These are phyloP conservation scores for Heterobasidion irregulare DNA, from an alignment of 1,284 basidiomycete genomes.

Conservation along the genomic window DNA sequence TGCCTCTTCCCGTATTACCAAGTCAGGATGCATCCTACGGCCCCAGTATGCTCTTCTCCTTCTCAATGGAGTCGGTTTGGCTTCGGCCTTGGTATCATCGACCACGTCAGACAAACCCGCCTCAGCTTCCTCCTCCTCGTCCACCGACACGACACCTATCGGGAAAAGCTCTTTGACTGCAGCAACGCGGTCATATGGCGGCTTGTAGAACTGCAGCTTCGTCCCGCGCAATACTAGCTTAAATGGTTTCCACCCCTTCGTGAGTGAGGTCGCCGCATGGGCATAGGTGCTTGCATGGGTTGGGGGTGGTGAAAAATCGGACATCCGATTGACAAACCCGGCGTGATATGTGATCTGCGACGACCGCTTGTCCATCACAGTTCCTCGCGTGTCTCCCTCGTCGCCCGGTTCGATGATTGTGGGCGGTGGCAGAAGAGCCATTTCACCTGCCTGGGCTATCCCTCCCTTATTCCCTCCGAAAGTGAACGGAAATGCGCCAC, in stretches of 20 bases:
- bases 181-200: constrained; percentile 54
- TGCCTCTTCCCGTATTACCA: constrained; percentile 34
- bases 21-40: constrained; percentile 62
- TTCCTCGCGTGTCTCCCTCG: constrained; percentile 12
- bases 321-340: constrained; percentile 68
- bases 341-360: constrained; percentile 72
- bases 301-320: constrained; percentile 34
- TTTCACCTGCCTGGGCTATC: constrained; percentile 13
- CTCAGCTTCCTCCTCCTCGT: constrained; percentile 37
- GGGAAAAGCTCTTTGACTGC: constrained; percentile 70
- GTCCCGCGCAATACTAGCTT: constrained; percentile 75
- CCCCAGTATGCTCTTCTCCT: constrained; percentile 76
- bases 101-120: constrained; percentile 25
- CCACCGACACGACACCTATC: constrained; percentile 44
- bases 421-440: constrained; percentile 43
- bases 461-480: constrained; percentile 15
- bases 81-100: constrained; percentile 24
- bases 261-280: constrained; percentile 22
- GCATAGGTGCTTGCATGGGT: constrained; percentile 22
- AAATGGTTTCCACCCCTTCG: constrained; percentile 76
- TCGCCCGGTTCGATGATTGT: constrained; percentile 34
- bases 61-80: constrained; percentile 24
- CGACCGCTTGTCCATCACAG: constrained; percentile 35
- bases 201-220: constrained; percentile 78
- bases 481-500: constrained; percentile 26